A percentile compares a stretch with the other conserved stretches of the same genome.
Conservation (phyloP, 805 yeast species). For the Tetrapisispora namnaoensis region DNA sequence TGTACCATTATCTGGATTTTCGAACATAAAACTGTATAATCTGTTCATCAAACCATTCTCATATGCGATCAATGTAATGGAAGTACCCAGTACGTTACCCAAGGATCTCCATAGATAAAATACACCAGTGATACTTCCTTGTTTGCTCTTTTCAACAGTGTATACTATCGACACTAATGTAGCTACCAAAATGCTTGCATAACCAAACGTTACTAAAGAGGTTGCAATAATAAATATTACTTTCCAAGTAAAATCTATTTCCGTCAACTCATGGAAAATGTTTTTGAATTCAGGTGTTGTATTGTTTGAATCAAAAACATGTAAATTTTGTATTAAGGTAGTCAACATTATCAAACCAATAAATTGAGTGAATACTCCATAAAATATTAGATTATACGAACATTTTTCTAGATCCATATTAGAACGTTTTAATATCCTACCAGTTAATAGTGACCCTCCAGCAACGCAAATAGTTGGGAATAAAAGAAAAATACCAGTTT, state of each 20-base stretch:
- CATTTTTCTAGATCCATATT: slow-evolving; percentile 23
- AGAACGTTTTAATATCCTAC: slow-evolving; percentile 33
- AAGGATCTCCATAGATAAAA: slow-evolving; percentile 41
- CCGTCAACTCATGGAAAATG: slow-evolving; percentile 46
- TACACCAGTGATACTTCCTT: slow-evolving; percentile 41
- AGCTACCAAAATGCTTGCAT: slow-evolving; percentile 45
- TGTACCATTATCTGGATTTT: neutral
- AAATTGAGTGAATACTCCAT: slow-evolving; percentile 17
- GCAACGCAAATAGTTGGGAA: slow-evolving; percentile 50
- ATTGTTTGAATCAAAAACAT: neutral
- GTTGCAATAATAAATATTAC: slow-evolving; percentile 22
- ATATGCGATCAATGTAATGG: slow-evolving; percentile 32
- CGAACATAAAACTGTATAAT: slow-evolving; percentile 27
- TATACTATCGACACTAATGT: slow-evolving; percentile 48
- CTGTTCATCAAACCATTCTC: slow-evolving; percentile 26
- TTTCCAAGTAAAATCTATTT: slow-evolving; percentile 19
- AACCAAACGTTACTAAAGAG: slow-evolving; percentile 37
- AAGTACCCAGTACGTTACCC: slow-evolving; percentile 40
- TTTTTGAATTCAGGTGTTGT: slow-evolving; percentile 28
- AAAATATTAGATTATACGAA: slow-evolving; percentile 19
- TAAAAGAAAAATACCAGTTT: slow-evolving; percentile 44
- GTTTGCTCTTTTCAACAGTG: slow-evolving; percentile 35
- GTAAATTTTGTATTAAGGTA: slow-evolving; percentile 36
- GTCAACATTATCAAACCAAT: slow-evolving; percentile 13
- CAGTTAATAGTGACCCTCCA: slow-evolving; percentile 46